A percentile compares a stretch with the other conserved stretches of the same genome.
These are phyloP conservation scores for Pisolithus albus DNA, from an alignment of 768 basidiomycete species.

Conservation along the genomic window DNA sequence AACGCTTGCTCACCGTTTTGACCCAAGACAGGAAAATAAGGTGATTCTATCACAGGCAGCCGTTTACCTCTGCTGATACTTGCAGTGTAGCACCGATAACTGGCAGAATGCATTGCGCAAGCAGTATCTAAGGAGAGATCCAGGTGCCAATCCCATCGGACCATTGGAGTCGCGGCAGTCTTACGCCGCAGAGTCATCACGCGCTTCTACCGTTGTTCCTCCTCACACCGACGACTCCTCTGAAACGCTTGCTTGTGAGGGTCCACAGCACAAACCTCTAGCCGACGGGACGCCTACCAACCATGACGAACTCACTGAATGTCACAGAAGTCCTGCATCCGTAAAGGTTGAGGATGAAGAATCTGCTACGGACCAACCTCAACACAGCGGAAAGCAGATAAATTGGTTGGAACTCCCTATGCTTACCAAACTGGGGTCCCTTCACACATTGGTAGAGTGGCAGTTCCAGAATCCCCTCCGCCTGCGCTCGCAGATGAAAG, in stretches of 20 bases:
- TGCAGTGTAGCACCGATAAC: slow-evolving; percentile 50
- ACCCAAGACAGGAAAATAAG: slow-evolving; percentile 76
- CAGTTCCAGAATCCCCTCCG: slow-evolving; percentile 75
- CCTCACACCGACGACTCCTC: slow-evolving; percentile 1
- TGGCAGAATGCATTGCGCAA: slow-evolving; percentile 76
- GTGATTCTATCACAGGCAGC: slow-evolving; percentile 33
- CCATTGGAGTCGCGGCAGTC: slow-evolving; percentile 30
- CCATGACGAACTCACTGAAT: slow-evolving; percentile 1
- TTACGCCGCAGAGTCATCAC: slow-evolving; percentile 20
- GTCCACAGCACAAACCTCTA: slow-evolving; percentile 6
- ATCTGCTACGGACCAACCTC: slow-evolving; percentile 6
- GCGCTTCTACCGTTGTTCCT: slow-evolving; percentile 23
- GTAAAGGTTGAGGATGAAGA: slow-evolving; percentile 22
- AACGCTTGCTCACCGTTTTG: slow-evolving; percentile 62
- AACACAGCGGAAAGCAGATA: slow-evolving; percentile 36
- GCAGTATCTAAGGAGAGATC: slow-evolving; percentile 70
- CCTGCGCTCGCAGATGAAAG: slow-evolving; percentile 66
- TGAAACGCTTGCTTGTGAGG: slow-evolving; percentile 6
- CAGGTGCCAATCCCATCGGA: slow-evolving; percentile 66
- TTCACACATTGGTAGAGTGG: slow-evolving; percentile 76
- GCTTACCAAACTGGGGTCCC: slow-evolving; percentile 65
- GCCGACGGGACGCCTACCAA: background rate
- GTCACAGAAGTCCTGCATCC: background rate
- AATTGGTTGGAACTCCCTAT: slow-evolving; percentile 71
- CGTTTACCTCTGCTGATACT: slow-evolving; percentile 13